Evolutionary conservation across 306 rosid genomes (phyloP).

Genomic region (Pyrus pyrifolia): DNA sequence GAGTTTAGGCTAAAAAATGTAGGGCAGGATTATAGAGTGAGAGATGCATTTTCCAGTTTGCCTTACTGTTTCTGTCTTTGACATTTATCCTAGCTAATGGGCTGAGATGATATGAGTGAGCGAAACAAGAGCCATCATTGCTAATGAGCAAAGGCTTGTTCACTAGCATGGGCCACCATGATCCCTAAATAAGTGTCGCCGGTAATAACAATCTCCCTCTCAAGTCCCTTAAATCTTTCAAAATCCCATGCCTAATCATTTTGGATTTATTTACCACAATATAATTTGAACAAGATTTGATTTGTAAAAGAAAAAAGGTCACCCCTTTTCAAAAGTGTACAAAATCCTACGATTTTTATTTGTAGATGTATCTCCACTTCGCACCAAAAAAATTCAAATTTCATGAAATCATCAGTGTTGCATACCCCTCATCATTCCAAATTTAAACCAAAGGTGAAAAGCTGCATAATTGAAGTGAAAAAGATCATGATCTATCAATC

Average conservation of each 20-base stretch:
- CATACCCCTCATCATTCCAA: conserved; percentile 28
- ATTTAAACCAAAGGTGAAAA: conserved; percentile 40
- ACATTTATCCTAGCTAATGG: conserved; percentile 12
- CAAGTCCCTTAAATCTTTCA: conserved; percentile 49
- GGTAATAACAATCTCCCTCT: conserved; percentile 12
- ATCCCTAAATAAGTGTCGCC: conserved; percentile 37
- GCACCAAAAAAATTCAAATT: conserved; percentile 19
- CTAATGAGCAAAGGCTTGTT: conserved; percentile 39
- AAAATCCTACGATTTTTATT: conserved; percentile 17
- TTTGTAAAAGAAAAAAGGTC: too few relatives aligned
- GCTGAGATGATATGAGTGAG: conserved; percentile 1
- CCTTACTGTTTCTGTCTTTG: conserved; percentile 27
- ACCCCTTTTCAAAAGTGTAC: conserved; percentile 29
- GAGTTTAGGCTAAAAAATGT: conserved; percentile 41
- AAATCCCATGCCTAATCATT: conserved; percentile 59
- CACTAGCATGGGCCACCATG: conserved; percentile 62
- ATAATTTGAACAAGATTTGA: too few relatives aligned
- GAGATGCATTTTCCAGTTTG: conserved; percentile 19
- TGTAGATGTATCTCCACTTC: conserved; percentile 21
- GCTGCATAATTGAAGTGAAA: conserved; percentile 29
- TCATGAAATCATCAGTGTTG: conserved; percentile 15
- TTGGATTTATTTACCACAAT: conserved; percentile 16
- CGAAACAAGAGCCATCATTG: conserved; percentile 43
- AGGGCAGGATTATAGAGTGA: conserved; percentile 26
- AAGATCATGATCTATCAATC: conserved; percentile 74